Evolutionary conservation across 2,329 filamentous ascomycete genomes (phyloP).

Genomic region (Gnomoniopsis smithogilvyi): DNA sequence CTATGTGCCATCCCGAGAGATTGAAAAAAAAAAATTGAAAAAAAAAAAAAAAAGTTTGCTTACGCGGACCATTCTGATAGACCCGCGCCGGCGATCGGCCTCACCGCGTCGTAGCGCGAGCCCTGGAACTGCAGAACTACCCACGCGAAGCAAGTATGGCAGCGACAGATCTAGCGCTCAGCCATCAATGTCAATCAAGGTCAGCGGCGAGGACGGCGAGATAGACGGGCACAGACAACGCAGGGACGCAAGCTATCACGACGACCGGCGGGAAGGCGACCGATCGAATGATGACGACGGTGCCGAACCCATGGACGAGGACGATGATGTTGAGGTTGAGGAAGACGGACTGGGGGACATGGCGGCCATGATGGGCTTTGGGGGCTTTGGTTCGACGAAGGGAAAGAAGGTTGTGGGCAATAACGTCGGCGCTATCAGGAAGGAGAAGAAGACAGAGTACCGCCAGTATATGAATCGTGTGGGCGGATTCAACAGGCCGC

Average conservation of each 20-base stretch:
- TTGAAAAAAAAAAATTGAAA: too few relatives aligned
- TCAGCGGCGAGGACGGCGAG: conserved; percentile 30
- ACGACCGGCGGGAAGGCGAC: conserved; percentile 11
- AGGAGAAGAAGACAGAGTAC: conserved; percentile 93
- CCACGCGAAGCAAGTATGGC: conserved; percentile 31
- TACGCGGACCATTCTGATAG: conserved; percentile 8
- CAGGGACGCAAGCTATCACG: conserved; percentile 20
- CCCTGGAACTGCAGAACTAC: conserved; percentile 26
- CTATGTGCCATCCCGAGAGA: neutral
- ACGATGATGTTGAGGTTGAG: conserved; percentile 50
- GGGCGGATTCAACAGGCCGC: conserved; percentile 77
- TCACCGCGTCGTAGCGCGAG: conserved; percentile 28
- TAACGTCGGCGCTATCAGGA: conserved; percentile 74
- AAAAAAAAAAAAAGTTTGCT: too few relatives aligned
- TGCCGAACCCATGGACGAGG: conserved; percentile 30
- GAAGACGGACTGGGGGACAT: conserved; percentile 69
- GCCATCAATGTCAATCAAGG: conserved; percentile 33
- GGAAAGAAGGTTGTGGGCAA: conserved; percentile 87
- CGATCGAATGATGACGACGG: conserved; percentile 14
- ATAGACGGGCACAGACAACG: conserved; percentile 17
- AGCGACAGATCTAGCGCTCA: conserved; percentile 12
- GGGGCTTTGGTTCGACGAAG: conserved; percentile 81
- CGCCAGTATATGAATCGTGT: conserved; percentile 93
- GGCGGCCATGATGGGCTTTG: conserved; percentile 87
- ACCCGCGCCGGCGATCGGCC: conserved; percentile 33